Base-by-base conservation (phyloP, 495 filamentous ascomycete species). In the Podospora pseudocomata region DNA sequence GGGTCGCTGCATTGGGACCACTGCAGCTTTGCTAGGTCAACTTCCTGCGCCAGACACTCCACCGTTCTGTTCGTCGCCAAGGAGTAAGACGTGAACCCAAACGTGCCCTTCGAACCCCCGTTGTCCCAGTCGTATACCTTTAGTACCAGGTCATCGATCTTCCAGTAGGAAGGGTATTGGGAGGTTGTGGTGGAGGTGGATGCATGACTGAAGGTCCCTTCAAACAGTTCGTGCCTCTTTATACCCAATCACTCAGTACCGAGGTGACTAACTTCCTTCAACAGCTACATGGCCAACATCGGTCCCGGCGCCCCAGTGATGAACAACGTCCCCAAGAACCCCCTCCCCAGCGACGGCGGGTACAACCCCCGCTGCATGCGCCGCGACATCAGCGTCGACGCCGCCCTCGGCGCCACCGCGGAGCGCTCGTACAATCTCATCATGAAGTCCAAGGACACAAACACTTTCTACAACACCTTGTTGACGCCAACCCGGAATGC, bases 161-260 rank as follows among this genome's bases (percentile, higher is more conserved):
- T 73, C 72, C 72, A 71, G 59, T 69, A 73, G 13, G 71, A 66
- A 63, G 39, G 55, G 39, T 34, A 58, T 20, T 39, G 55, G 30
- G 69, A 67, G 44, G 26, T 26, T 58, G n/a, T 5, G 5, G 78
- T 9, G 87, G 86, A 59, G 87, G 87, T 9, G 87, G 87, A n/a
- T 90, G 86, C 71, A 82, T 89, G 28, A 84, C 76, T 7, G 75
- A 75, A 57, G 87, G 87, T 0, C 87, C 87, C 6, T 88, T 90
- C 72, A 79, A 79, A 44, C 78, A 81, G 79, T 78, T 13, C 9
- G 76, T 74, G 64, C 71, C 80, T 65, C 27, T 26, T 44, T 65
- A 39, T 39, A 67, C 7, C 30, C 13, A 1, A 7, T 6, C 16
- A 5, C 18, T 1, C 16, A 58, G 23, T 23, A 23, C 23, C 23